These are phyloP conservation scores for Guyanaporus albipodus DNA, from an alignment of 768 basidiomycete genomes.

Conservation along the genomic window DNA sequence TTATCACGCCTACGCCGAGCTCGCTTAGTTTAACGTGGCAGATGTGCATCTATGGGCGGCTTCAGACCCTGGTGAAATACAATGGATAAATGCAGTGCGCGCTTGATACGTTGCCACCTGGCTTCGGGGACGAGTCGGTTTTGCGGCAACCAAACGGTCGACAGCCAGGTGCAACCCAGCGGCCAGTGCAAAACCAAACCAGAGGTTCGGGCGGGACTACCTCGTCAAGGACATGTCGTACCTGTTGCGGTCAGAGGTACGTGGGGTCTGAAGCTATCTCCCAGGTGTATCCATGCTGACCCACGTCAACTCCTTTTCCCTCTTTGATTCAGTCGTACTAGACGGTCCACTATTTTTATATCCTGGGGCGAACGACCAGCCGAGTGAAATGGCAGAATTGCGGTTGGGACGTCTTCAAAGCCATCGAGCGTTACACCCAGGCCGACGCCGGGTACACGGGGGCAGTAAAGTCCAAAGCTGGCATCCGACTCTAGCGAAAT, in stretches of 20 bases:
- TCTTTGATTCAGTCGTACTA: too few species aligned
- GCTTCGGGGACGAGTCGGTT: conserved; percentile 34
- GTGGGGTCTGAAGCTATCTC: conserved; percentile 13
- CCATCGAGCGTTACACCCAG: conserved; percentile 56
- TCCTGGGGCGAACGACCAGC: conserved; percentile 64
- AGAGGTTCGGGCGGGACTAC: conserved; percentile 49
- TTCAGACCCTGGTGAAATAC: conserved; percentile 8
- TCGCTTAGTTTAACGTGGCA: conserved; percentile 45
- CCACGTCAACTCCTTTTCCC: too few species aligned
- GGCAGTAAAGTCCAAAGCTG: conserved; percentile 38
- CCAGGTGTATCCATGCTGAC: background rate
- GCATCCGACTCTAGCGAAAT: conserved; percentile 39
- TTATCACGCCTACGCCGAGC: too few species aligned
- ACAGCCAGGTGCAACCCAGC: background rate
- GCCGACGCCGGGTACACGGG: conserved; percentile 60
- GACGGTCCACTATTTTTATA: conserved; percentile 68
- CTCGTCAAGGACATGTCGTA: conserved; percentile 41
- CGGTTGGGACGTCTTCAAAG: conserved; percentile 65
- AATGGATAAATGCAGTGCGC: conserved; percentile 34
- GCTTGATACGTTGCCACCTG: conserved; percentile 48
- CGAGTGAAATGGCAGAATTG: conserved; percentile 64
- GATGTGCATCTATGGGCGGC: conserved; percentile 71
- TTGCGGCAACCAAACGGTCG: conserved; percentile 2
- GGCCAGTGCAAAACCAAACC: background rate
- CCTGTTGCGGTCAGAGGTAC: conserved; percentile 67